Evolutionary conservation across 1,284 basidiomycete genomes (phyloP), one percentile per base, ranked within the genome.

Genomic region (Ustilago cynodontis): DNA sequence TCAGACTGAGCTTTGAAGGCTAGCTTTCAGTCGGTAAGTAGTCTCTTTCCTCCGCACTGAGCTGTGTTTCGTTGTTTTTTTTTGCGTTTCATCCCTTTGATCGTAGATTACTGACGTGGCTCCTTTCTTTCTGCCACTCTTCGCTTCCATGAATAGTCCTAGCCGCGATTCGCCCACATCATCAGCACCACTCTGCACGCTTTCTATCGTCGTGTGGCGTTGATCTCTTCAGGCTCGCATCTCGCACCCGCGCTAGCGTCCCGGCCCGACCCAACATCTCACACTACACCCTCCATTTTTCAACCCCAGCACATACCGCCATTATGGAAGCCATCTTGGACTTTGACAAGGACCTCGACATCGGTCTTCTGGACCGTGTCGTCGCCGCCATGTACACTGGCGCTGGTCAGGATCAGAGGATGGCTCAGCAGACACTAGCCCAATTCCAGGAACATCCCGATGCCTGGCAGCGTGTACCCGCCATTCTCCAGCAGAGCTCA

Each of bases 371-470:
- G n/a, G 84, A 85, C 77, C 80, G 77, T 49, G 81, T 85, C 65
- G 84, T 84, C 20, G 69, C 64, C 22, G 84, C 80, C 56, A 85
- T 85, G 84, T 85, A 76, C 64, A 80, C 80, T 10, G 79, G 81
- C 47, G 55, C 72, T 3, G 82, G 84, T 20, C 61, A 71, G 29
- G 81, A 84, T 43, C 83, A 85, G 71, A 78, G 76, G 45, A 74
- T 82, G 77, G 83, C 83, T 6, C 81, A 83, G 69, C 81, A 84
- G 58, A 79, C 79, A 31, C 77, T 85, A 24, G 81, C 82, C 11
- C 95, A 97, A 86, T 94, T 99, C 85, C 95, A 99, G 79, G 97
- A 99, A 78, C 90, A 94, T 87, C 93, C 94, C n/a, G 97, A 99
- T 71, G 92, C 95, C 52, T 99, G 97, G 97, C 95, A 96, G 78